phyloP scores from a whole-genome alignment of 768 basidiomycete genomes.

The Tubosaeta sp. region DNA sequence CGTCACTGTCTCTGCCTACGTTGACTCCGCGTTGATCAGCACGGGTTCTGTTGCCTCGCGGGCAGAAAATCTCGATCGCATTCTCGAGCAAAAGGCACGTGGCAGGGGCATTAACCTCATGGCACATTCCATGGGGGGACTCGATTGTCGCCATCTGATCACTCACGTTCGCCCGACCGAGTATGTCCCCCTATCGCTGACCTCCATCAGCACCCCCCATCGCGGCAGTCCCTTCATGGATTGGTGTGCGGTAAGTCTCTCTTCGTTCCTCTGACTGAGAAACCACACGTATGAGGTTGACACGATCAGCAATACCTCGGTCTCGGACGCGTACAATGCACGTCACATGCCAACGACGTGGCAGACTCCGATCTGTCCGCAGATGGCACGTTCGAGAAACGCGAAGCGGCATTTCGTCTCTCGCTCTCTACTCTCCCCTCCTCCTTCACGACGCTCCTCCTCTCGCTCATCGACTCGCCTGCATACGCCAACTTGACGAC shows the following conservation, averaged over 20 bases:
- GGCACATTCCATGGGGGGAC: constrained; percentile 97
- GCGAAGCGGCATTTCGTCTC: constrained; percentile 36
- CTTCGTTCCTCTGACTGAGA: constrained; percentile 5
- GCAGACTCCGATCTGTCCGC: neutral
- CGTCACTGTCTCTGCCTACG: neutral
- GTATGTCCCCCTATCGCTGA: constrained; percentile 85
- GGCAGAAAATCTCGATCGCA: constrained; percentile 68
- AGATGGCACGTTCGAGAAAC: constrained; percentile 14
- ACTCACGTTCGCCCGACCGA: constrained; percentile 76
- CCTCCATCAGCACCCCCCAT: constrained; percentile 89
- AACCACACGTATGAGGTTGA: constrained; percentile 14
- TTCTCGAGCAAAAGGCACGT: constrained; percentile 58
- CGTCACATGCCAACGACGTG: constrained; percentile 3
- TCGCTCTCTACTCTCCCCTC: constrained; percentile 69
- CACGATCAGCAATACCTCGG: constrained; percentile 77
- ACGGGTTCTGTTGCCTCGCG: constrained; percentile 88
- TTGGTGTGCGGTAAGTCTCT: constrained; percentile 78
- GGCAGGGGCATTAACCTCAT: constrained; percentile 89
- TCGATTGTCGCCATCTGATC: constrained; percentile 92
- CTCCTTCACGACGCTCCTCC: constrained; percentile 81
- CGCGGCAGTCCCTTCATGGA: constrained; percentile 98
- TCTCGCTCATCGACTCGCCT: constrained; percentile 90
- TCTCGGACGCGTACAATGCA: constrained; percentile 61
- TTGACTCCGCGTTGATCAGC: constrained; percentile 37
- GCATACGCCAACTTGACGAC: constrained; percentile 95